phyloP scores from a whole-genome alignment of 2,329 filamentous ascomycete species.

The Pseudocercospora fuligena region DNA sequence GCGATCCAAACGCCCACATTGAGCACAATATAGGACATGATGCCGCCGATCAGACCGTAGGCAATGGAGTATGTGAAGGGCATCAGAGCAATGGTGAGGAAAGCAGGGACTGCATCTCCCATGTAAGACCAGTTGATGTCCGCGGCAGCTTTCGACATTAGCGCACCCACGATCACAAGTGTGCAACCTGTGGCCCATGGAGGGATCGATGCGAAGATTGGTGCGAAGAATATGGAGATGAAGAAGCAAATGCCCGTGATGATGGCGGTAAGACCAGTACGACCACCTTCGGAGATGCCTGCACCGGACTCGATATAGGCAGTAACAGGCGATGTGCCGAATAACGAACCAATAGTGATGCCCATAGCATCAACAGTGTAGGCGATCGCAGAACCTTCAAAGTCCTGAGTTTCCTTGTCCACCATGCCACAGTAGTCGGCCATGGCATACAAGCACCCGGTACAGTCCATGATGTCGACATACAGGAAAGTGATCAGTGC shows the following conservation, averaged over 20 bases:
- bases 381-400: constrained; percentile 81
- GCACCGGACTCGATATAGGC: constrained; percentile 84
- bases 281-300: constrained; percentile 84
- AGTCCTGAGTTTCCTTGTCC: constrained; percentile 82
- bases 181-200: constrained; percentile 89
- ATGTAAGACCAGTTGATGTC: constrained; percentile 91
- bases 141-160: constrained; percentile 78
- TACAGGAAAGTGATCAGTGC: constrained; percentile 89
- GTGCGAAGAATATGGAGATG: constrained; percentile 85
- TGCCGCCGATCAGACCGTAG: constrained; percentile 81
- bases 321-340: constrained; percentile 81
- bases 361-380: constrained; percentile 83
- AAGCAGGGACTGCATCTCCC: constrained; percentile 82
- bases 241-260: constrained; percentile 82
- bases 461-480: constrained; percentile 86
- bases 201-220: constrained; percentile 87
- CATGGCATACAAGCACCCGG: constrained; percentile 88
- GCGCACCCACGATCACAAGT: constrained; percentile 82
- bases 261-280: constrained; percentile 83
- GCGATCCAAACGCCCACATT: constrained; percentile 74
- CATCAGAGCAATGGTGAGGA: constrained; percentile 83
- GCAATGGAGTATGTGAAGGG: constrained; percentile 90
- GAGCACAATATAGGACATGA: constrained; percentile 75
- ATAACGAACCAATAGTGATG: constrained; percentile 78
- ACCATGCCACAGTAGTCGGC: constrained; percentile 80